Evolutionary conservation across 2,329 filamentous ascomycete species (phyloP), one percentile per base, ranked within the genome.

Genomic region (Dactylonectria estremocensis): DNA sequence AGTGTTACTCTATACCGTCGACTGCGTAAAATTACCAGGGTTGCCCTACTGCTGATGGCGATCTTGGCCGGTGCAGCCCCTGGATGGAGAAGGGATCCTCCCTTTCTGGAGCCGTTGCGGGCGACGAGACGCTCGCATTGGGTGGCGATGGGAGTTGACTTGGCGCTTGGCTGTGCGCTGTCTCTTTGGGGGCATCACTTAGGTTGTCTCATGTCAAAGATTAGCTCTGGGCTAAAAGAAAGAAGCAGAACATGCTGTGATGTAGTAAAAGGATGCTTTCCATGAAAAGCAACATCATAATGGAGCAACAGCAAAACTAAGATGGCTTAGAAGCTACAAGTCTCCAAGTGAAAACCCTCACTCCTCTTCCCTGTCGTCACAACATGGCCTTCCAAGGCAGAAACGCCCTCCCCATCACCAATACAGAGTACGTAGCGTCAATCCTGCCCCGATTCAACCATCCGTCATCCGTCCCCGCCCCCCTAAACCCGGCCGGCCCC

Each of bases 381-480:
- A 24, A 53, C 53, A 57, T 46, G 10, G 45, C 33, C 52, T 24
- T 54, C 53, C 60, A 57, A 31, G 45, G 60, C 60, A 56, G 60
- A 63, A 56, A 50, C 52, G 22, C 16, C 16, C 20, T 37, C 13
- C 6, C n/a, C 14, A n/a, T 43, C 37, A 16, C 37, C 37, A 40
- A 40, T 40, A 18, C n/a, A n/a, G n/a, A n/a, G n/a, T n/a, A n/a
- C n/a, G 14, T 43, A n/a, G n/a, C n/a, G n/a, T 43, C 37, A 40
- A 16, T 43, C 16, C 40, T n/a, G 40, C 40, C 40, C 35, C 40
- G 14, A n/a, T 43, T 14, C 40, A n/a, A 8, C 40, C 40, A 43
- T 14, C 40, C 16, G n/a, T n/a, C n/a, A n/a, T n/a, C n/a, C n/a
- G 3, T 8, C 40, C 14, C 14, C 14, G n/a, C 40, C 5, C 6